Conservation (phyloP, 2,329 filamentous ascomycete species). For the Ophiostoma pallidulum region DNA sequence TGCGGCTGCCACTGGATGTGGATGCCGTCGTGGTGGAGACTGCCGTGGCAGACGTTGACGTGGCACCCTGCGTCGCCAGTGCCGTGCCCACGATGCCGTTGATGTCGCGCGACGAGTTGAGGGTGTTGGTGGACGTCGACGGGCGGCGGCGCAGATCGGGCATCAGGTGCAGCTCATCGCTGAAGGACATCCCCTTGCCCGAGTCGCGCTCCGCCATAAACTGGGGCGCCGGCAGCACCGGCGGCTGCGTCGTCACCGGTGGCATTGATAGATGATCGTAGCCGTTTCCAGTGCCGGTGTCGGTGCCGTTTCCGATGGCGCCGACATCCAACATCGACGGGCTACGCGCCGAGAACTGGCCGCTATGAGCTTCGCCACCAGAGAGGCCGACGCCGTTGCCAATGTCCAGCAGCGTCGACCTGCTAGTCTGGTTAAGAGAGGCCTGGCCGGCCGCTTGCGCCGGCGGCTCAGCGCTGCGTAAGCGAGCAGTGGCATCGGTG, state of each 20-base stretch:
- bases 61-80: not conserved
- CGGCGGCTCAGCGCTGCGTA: conserved; percentile 9
- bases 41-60: not conserved
- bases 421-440: not conserved
- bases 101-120: conserved; percentile 12
- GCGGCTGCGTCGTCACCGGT: conserved; percentile 13
- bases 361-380: too few relatives aligned
- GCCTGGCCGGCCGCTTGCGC: conserved; percentile 2
- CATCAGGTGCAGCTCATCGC: conserved; percentile 14
- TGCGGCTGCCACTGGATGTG: conserved; percentile 3
- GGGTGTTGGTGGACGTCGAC: conserved; percentile 21
- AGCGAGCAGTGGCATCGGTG: not conserved
- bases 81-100: conserved; percentile 12
- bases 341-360: not conserved
- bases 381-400: not conserved
- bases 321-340: conserved; percentile 3
- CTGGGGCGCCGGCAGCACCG: conserved; percentile 12
- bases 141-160: conserved; percentile 17
- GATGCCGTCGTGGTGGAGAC: not conserved
- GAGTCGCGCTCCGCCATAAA: conserved; percentile 17
- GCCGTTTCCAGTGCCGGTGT: conserved; percentile 1
- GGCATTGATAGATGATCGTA: conserved; percentile 12
- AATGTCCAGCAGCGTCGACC: conserved; percentile 12
- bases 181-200: conserved; percentile 13
- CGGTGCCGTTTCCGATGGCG: not conserved